Conservation (phyloP, 805 yeast genomes). For the Lachancea fermentati region DNA sequence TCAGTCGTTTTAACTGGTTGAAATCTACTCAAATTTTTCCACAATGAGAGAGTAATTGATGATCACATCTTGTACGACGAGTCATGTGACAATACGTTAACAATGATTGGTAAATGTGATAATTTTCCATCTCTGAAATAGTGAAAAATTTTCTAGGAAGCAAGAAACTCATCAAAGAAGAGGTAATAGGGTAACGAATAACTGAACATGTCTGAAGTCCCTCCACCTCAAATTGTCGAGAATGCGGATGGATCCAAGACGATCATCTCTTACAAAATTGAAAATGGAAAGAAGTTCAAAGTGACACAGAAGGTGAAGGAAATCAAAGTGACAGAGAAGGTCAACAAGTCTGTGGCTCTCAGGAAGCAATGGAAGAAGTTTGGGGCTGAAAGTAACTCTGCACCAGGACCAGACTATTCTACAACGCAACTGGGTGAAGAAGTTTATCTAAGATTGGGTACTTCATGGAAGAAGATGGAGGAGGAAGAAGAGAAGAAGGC, state of each 20-base stretch:
- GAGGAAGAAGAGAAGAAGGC: slow-evolving; percentile 56
- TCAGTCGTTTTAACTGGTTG: too few relatives aligned
- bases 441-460: slow-evolving; percentile 67
- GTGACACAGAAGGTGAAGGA: slow-evolving; percentile 81
- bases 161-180: background rate
- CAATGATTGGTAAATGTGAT: too few relatives aligned
- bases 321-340: slow-evolving; percentile 70
- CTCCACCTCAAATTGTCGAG: slow-evolving; percentile 65
- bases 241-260: slow-evolving; percentile 90
- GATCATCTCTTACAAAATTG: slow-evolving; percentile 67
- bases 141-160: background rate
- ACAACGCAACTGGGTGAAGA: slow-evolving; percentile 88
- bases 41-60: too few relatives aligned
- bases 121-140: background rate
- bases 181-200: background rate
- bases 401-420: slow-evolving; percentile 82
- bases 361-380: slow-evolving; percentile 85
- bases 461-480: slow-evolving; percentile 72
- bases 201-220: slow-evolving; percentile 43
- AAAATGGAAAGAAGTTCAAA: slow-evolving; percentile 79
- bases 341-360: slow-evolving; percentile 78
- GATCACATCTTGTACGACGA: too few relatives aligned
- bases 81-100: too few relatives aligned
- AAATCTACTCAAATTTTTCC: too few relatives aligned
- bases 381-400: slow-evolving; percentile 69